Base-by-base conservation (phyloP, 192 early-diverging fungal genomes). In the Rhizoclosmatium globosum region DNA sequence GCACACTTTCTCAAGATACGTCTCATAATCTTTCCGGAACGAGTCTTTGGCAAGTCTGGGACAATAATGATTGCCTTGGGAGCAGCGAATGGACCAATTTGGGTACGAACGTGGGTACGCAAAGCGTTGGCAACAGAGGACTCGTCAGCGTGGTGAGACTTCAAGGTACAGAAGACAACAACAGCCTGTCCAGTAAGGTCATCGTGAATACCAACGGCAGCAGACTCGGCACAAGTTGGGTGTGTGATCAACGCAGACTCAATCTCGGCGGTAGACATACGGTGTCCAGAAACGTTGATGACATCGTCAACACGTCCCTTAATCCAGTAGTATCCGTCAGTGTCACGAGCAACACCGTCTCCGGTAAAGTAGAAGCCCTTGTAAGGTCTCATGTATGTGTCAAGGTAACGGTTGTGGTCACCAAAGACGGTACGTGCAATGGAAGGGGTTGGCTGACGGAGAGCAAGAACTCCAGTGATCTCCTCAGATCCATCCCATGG, bases 241-340 rank as follows among this genome's bases (percentile, higher is more conserved):
- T 98, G 93, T 4, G 67, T 50, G 70, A 95, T 91, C 59, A 97
- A 86, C 2, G 95, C 95, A 46, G 94, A 94, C 85, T 98, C 96
- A 72, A 99, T 94, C 87, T 98, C 96, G 57, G 97, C 92, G 15
- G 97, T 97, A 21, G 90, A 92, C 79, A 98, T 86, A 82, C 97
- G 93, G 87, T 98, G 97, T 39, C 97, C 97, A 11, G 94, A 92
- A 56, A 98, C 95, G 85, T 97, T 97, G 85, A 98, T 97, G 47
- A 97, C 97, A 82, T 98, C 75, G 21, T 89, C 88, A 58, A 96
- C 94, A 74, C 97, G 92, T 58, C 97, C 97, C 68, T 93, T 91
- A 73, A 99, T 92, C 96, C 96, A 99, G 86, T 93, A 93, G 89
- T 96, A 99, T 56, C 95, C 96, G 82, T 99, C 97, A 61, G 90